Base-by-base conservation (phyloP, 805 yeast genomes). In the Candida nemodendra region DNA sequence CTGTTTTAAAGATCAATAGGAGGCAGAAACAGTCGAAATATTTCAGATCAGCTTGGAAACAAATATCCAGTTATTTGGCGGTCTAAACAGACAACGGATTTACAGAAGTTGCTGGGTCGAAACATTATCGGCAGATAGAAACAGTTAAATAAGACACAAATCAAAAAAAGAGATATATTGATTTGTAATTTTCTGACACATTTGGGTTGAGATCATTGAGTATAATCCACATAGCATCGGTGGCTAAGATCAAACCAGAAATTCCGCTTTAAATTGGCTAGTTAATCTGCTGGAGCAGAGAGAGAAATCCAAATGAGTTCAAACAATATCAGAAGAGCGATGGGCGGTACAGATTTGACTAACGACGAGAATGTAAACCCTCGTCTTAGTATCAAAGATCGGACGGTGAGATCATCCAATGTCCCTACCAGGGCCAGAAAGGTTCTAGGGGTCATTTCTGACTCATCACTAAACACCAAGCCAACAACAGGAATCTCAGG, bases 371-470 rank as follows among this genome's bases (percentile, higher is more conserved):
- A 57, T 32, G 45, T 44, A 9, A 32, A 18, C 12, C 44, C 44
- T 21, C 18, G 15, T 8, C 27, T 27, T 9, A 28, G 19, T 9
- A 11, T 11, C 6, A 37, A 37, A 16, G 25, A 28, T 15, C 38
- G 26, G 11, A 30, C 30, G 24, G 33, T 35, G 19, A 31, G 24
- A 23, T 19, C 26, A 13, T n/a, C 16, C n/a, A 24, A 25, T 5
- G 18, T 27, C 8, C n/a, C n/a, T n/a, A 32, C 19, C 16, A 41
- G 44, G 32, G 27, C 50, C 22, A 53, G 64, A 46, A 52, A 47
- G 32, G 60, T 48, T 2, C 44, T 59, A 14, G 61, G 64, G 4
- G 53, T 56, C 13, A 45, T 59, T 18, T 54, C 62, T 1, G 54
- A 54, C 26, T 45, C 54, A 24, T 42, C 52, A 12, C 36, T 59